phyloP scores from a whole-genome alignment of 2,329 filamentous ascomycete genomes.

The Hypoxylon sp. region DNA sequence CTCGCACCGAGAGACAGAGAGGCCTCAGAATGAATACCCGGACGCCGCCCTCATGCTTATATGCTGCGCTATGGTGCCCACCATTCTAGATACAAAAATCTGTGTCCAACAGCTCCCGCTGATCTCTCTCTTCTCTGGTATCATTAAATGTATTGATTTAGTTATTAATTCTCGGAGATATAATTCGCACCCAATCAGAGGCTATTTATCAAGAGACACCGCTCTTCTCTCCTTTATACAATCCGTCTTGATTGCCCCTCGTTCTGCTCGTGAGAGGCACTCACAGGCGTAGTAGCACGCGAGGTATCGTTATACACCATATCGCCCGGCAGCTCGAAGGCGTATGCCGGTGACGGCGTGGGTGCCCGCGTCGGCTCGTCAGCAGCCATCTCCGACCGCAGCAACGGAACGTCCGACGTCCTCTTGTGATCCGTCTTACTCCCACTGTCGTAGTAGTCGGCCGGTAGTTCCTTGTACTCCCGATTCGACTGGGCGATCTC shows the following conservation, averaged over 20 bases:
- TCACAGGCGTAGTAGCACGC: neutral
- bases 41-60: constrained; percentile 21
- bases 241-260: no score
- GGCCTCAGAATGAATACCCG: constrained; percentile 3
- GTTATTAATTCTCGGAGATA: no score
- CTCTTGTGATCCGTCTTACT: constrained; percentile 17
- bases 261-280: neutral
- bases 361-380: no score
- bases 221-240: no score
- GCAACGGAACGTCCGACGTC: constrained; percentile 32
- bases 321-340: constrained; percentile 35
- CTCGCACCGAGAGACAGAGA: no score
- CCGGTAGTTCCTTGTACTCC: constrained; percentile 29
- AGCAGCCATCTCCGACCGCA: constrained; percentile 39
- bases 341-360: neutral
- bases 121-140: no score
- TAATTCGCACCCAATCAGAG: no score
- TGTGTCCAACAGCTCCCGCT: neutral
- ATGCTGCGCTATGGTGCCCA: constrained; percentile 5
- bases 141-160: no score
- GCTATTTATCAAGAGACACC: no score
- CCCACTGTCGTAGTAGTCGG: constrained; percentile 20
- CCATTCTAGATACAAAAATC: neutral
- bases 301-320: neutral
- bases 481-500: constrained; percentile 29